Conservation (phyloP, 2,329 filamentous ascomycete species). For the Orbilia oligospora region DNA sequence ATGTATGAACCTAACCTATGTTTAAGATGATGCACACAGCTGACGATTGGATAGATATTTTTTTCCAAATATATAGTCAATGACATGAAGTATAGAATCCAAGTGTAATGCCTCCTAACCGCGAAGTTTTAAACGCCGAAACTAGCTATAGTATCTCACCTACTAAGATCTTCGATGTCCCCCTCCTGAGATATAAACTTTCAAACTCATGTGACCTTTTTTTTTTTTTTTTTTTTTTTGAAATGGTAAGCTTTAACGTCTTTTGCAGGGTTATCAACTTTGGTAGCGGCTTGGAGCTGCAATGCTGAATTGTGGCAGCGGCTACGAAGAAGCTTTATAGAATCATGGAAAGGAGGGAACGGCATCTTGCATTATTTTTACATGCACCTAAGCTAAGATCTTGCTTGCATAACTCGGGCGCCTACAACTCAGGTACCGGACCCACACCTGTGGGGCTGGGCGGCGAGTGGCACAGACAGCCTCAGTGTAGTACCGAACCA, state of each 20-base stretch:
- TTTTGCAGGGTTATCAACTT: conserved; percentile 18
- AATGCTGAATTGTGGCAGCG: conserved; percentile 12
- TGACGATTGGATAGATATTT: too few relatives aligned
- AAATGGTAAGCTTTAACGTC: conserved; percentile 16
- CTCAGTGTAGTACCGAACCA: neutral
- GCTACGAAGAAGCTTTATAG: conserved; percentile 14
- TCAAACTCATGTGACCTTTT: conserved; percentile 19
- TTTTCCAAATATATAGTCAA: too few relatives aligned
- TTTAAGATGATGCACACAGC: too few relatives aligned
- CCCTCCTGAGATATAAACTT: conserved; percentile 16
- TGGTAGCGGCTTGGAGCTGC: conserved; percentile 21
- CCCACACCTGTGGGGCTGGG: conserved; percentile 9
- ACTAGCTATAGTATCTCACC: conserved; percentile 2
- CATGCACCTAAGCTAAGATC: conserved; percentile 22
- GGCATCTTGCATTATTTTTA: conserved; percentile 21
- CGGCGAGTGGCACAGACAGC: conserved; percentile 3
- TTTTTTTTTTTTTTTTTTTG: too few relatives aligned
- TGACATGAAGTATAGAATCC: too few relatives aligned
- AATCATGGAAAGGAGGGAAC: conserved; percentile 8
- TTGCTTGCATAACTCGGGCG: conserved; percentile 16
- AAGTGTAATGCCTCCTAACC: neutral
- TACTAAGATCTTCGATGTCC: conserved; percentile 20
- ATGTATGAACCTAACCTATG: too few relatives aligned
- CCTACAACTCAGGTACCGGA: conserved; percentile 28
- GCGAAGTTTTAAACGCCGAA: conserved; percentile 6